Evolutionary conservation across 495 filamentous ascomycete species (phyloP).

Genomic region (Talaromyces adpressus): DNA sequence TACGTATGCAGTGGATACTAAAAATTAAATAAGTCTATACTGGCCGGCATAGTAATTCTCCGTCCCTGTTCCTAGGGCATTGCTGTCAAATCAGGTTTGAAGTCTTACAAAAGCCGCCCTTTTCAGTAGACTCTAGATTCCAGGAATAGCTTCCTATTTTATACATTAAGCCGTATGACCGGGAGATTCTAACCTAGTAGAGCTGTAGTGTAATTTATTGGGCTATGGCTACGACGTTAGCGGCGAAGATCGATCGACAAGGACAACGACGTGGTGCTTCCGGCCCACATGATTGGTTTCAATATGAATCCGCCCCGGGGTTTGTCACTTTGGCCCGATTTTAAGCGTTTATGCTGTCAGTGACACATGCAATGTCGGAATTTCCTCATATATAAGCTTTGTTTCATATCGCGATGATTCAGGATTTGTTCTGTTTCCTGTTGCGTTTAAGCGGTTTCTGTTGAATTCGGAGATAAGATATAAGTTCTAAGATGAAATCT

Average conservation of each 20-base stretch:
- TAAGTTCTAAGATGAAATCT: not conserved
- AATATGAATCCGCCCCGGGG: not conserved
- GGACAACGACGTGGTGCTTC: not conserved
- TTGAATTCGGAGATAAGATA: not conserved
- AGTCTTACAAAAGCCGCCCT: not conserved
- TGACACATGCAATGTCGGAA: not conserved
- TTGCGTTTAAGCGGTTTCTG: too few relatives aligned
- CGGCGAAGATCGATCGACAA: not conserved
- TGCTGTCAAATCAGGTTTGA: not conserved
- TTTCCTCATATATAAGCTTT: not conserved
- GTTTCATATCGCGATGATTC: not conserved
- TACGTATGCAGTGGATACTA: not conserved
- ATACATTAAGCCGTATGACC: not conserved
- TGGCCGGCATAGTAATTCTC: not conserved
- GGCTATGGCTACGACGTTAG: not conserved
- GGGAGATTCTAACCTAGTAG: not conserved
- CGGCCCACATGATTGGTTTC: not conserved
- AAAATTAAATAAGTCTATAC: not conserved
- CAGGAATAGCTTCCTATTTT: not conserved
- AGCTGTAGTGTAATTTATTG: conserved; percentile 7
- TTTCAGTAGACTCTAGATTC: not conserved
- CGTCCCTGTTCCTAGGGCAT: not conserved
- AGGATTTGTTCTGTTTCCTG: not conserved
- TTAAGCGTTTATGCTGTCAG: not conserved
- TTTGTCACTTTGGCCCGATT: not conserved